These are phyloP conservation scores for Garcia nutans DNA, from an alignment of 345 rosid genomes.

Conservation along the genomic window DNA sequence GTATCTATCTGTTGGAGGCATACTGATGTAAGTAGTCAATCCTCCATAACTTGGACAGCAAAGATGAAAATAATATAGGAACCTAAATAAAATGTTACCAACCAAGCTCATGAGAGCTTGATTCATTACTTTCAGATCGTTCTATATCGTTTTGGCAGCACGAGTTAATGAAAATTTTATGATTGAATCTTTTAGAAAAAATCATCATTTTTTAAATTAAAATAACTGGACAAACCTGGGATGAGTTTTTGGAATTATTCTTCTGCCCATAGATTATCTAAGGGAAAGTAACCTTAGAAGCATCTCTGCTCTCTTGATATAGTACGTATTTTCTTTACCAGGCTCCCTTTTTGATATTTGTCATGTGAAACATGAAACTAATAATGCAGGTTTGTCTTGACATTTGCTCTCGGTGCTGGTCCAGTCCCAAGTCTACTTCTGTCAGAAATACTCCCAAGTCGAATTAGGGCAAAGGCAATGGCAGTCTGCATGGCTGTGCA, in stretches of 20 bases:
- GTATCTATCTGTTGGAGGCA: slow-evolving; percentile 84
- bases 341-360: neutral
- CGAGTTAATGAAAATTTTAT: neutral
- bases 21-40: slow-evolving; percentile 68
- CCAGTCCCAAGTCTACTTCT: slow-evolving; percentile 88
- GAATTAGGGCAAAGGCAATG: slow-evolving; percentile 87
- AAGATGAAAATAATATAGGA: neutral
- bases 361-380: slow-evolving; percentile 7
- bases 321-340: neutral
- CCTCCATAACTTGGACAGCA: neutral
- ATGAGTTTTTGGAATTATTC: neutral
- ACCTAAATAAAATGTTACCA: neutral
- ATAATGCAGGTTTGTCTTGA: slow-evolving; percentile 71
- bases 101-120: neutral
- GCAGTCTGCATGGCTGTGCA: slow-evolving; percentile 89
- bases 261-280: neutral
- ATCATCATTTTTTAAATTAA: slow-evolving; percentile 2
- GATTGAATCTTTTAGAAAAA: slow-evolving; percentile 4
- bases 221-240: neutral
- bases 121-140: neutral
- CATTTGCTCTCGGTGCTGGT: slow-evolving; percentile 85
- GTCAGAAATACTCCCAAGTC: slow-evolving; percentile 85
- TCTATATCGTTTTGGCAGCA: neutral
- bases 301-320: neutral
- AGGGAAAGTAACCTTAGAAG: slow-evolving; percentile 1